Evolutionary conservation across 495 filamentous ascomycete genomes (phyloP), one percentile per base, ranked within the genome.

Genomic region (Oleoguttula mirabilis): DNA sequence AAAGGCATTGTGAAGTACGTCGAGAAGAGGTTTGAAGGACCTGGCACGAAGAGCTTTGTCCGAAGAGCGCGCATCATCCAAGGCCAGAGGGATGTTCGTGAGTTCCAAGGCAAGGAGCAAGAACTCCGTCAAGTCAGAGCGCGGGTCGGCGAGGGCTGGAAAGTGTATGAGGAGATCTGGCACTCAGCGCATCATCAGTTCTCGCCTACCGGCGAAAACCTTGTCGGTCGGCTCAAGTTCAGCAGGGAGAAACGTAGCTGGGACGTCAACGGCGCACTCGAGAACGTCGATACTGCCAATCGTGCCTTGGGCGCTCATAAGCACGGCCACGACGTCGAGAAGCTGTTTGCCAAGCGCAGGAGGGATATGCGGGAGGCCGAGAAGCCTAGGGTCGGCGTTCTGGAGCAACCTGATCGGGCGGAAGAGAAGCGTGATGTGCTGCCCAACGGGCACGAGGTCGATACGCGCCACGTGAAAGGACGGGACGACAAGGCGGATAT

Each of bases 81-180:
- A 17, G 60, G 60, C 10, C 43, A 47, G 23, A 48, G 50, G 33
- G 59, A 61, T 11, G 15, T 54, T 17, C 37, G 25, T 4, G 35
- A 33, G 1, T 20, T 15, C 2, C 21, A 34, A 21, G 16, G 22
- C 12, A 16, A 36, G 35, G 15, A 28, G 20, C 4, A 39, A 11
- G 6, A 40, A 12, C 19, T 46, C 8, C 14, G 22, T 3, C 7
- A 12, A 3, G 21, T 46, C 36, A 14, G 19, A 32, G 21, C 6
- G 8, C 22, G n/a, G 3, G 47, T 50, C 7, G 4, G 3, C 10
- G 84, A 93, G 39, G 80, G 80, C 2, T 87, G 90, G 54, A 73
- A 75, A 21, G 72, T 93, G 39, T 85, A 84, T 51, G 85, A 93
- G 47, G 77, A 74, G 55, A 88, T 94, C 51, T 76, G 87, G 12